phyloP scores from a whole-genome alignment of 1,139 yeast genomes.

The Taphrina wiesneri region DNA sequence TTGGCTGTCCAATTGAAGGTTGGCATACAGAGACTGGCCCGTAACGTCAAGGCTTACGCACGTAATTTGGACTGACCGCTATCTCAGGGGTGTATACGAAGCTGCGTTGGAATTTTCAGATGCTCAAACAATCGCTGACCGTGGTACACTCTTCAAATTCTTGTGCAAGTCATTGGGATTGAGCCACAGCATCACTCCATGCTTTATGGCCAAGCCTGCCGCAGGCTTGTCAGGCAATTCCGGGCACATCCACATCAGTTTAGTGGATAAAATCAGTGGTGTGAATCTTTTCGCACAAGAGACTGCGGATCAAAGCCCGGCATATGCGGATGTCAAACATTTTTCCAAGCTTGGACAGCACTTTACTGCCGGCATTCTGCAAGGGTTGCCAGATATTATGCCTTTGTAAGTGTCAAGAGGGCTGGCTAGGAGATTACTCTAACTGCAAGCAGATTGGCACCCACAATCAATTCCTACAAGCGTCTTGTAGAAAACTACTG shows the following conservation, averaged over 20 bases:
- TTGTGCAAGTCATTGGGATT: constrained; percentile 45
- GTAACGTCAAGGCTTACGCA: neutral
- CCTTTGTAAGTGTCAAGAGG: constrained; percentile 40
- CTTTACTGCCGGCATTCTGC: constrained; percentile 47
- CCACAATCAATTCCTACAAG: constrained; percentile 45
- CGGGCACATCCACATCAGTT: constrained; percentile 47
- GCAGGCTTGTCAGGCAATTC: constrained; percentile 48
- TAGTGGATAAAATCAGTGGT: constrained; percentile 42
- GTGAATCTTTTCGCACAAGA: constrained; percentile 45
- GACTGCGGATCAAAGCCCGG: constrained; percentile 42
- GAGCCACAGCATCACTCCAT: constrained; percentile 44
- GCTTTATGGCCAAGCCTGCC: constrained; percentile 49
- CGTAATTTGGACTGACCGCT: neutral
- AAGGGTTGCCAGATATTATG: constrained; percentile 47
- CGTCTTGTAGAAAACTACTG: constrained; percentile 48
- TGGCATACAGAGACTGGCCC: constrained; percentile 50
- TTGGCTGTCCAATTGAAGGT: constrained; percentile 46
- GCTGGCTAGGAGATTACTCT: neutral
- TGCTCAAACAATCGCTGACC: constrained; percentile 46
- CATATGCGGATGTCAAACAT: constrained; percentile 44
- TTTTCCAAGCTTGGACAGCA: constrained; percentile 45
- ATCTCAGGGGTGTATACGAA: constrained; percentile 45
- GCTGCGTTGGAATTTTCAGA: constrained; percentile 46
- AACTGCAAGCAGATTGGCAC: constrained; percentile 42
- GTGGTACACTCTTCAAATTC: constrained; percentile 46